These are phyloP conservation scores for Xerocomus potaroensis DNA, from an alignment of 768 basidiomycete species.

Conservation along the genomic window DNA sequence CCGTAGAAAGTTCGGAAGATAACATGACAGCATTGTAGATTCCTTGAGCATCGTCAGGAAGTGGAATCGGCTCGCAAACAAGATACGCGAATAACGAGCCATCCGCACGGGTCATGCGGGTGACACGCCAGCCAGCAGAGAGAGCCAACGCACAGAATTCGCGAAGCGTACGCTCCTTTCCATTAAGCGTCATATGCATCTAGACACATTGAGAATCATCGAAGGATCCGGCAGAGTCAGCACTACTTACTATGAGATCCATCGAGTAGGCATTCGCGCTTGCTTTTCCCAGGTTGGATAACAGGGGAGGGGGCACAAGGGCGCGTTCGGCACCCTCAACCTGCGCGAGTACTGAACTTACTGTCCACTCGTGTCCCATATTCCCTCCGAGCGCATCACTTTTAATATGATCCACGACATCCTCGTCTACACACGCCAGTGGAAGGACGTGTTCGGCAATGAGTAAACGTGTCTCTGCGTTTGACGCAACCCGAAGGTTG, in stretches of 20 bases:
- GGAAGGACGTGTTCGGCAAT: slow-evolving; percentile 72
- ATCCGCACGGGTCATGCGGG: slow-evolving; percentile 50
- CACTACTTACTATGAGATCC: slow-evolving; percentile 55
- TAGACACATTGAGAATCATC: slow-evolving; percentile 21
- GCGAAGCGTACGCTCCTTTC: slow-evolving; percentile 65
- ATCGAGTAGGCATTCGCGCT: slow-evolving; percentile 64
- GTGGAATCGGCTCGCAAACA: slow-evolving; percentile 55
- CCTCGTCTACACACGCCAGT: slow-evolving; percentile 58
- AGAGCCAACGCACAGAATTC: slow-evolving; percentile 52
- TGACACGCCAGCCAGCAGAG: slow-evolving; percentile 60
- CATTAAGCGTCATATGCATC: slow-evolving; percentile 70
- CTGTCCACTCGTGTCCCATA: slow-evolving; percentile 23
- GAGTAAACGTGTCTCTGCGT: slow-evolving; percentile 50
- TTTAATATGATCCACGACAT: slow-evolving; percentile 5
- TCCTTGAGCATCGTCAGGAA: slow-evolving; percentile 38
- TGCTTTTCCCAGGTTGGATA: slow-evolving; percentile 71
- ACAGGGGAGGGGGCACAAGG: slow-evolving; percentile 56
- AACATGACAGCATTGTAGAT: slow-evolving; percentile 20
- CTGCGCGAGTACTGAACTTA: slow-evolving; percentile 31
- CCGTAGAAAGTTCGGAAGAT: slow-evolving; percentile 17
- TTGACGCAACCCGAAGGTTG: slow-evolving; percentile 38
- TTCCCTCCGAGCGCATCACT: slow-evolving; percentile 5
- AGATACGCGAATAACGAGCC: slow-evolving; percentile 71
- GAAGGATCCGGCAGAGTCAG: neutral
- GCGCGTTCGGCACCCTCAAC: slow-evolving; percentile 50